A percentile compares a stretch with the other conserved stretches of the same genome.
phyloP scores from a whole-genome alignment of 176 grass and related monocot species.

The Hsuehochloa calcarea region DNA sequence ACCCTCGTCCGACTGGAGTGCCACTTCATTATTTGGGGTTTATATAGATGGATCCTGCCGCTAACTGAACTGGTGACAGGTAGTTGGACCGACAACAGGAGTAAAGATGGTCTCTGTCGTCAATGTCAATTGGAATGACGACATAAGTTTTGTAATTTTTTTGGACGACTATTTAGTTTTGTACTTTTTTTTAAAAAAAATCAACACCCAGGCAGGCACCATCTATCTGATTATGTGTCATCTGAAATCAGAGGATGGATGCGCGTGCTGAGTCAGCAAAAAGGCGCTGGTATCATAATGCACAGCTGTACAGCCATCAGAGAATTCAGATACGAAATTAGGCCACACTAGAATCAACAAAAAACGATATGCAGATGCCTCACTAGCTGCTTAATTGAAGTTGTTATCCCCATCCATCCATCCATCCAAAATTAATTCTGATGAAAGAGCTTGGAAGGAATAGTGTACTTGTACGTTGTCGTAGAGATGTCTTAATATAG shows the following conservation, averaged over 20 bases:
- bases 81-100: too few relatives aligned
- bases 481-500: slow-evolving; percentile 8
- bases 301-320: slow-evolving; percentile 27
- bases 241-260: neutral
- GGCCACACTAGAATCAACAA: neutral
- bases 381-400: neutral
- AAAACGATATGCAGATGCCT: neutral
- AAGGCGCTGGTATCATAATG: slow-evolving; percentile 3
- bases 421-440: neutral
- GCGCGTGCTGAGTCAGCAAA: slow-evolving; percentile 31
- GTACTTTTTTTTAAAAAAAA: too few relatives aligned
- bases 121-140: too few relatives aligned
- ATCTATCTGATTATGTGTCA: neutral
- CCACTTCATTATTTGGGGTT: too few relatives aligned
- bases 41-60: too few relatives aligned
- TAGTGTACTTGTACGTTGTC: too few relatives aligned
- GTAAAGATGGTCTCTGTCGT: too few relatives aligned
- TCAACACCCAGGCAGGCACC: neutral
- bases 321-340: neutral
- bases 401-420: neutral
- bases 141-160: too few relatives aligned
- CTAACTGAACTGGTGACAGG: too few relatives aligned
- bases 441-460: slow-evolving; percentile 22
- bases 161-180: too few relatives aligned
- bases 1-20: too few relatives aligned